Evolutionary conservation across 352 stramenopile genomes (phyloP), one percentile per base, ranked within the genome.

Genomic region (Globisporangium radiosum): DNA sequence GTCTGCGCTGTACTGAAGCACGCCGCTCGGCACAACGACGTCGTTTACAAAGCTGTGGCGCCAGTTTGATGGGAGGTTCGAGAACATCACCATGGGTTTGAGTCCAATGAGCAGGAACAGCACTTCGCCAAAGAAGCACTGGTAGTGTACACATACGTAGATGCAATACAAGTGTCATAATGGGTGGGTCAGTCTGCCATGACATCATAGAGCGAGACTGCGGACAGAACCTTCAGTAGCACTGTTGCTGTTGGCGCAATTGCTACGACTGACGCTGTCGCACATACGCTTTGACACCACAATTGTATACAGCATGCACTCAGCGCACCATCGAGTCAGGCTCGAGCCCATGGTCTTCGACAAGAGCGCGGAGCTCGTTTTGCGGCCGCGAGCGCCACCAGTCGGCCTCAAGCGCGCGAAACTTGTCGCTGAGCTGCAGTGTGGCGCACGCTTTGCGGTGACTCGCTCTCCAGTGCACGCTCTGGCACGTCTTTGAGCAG

Each of bases 51-150:
- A 90, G 50, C 66, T 71, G 2, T 44, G 36, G 14, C 72, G 71
- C 76, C 75, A 90, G 4, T 56, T 52, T 0, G 43, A 13, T 11
- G 80, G 83, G 17, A 90, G 54, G 58, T 90, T 88, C 42, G 83
- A 90, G 48, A 92, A 68, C 44, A 92, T 15, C 50, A 88, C 66
- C 47, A 76, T 80, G 11, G 71, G 54, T 64, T 92, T 92, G 49
- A 90, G 64, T 9, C 78, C 78, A 8, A 55, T 53, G 8, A 87
- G 66, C 5, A 85, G 52, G 57, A 92, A 92, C 15, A 88, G 64
- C 56, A 90, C 73, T 68, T 92, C 83, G 5, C 83, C 83, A 63
- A 77, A 90, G 66, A 90, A 92, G 11, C 57, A 48, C 74, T 84
- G 40, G 7, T 5, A 1, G 7, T 45, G 47, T 36, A 7, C 10